These are phyloP conservation scores for Talaromyces liani DNA, from an alignment of 495 filamentous ascomycete species.

Conservation along the genomic window DNA sequence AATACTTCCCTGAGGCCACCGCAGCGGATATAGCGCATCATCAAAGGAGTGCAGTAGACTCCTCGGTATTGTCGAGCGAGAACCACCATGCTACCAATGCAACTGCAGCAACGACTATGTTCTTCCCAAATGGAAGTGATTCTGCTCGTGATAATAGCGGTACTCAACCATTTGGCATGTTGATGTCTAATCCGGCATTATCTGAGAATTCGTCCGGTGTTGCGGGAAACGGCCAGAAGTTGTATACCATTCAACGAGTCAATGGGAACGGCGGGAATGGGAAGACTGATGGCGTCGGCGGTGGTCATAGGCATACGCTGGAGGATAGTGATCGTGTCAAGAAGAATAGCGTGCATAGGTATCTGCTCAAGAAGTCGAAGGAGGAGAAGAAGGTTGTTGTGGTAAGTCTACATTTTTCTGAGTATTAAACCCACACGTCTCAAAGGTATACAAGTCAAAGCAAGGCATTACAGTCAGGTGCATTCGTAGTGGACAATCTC, in stretches of 20 bases:
- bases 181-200: constrained; percentile 27
- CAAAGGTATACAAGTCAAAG: background rate
- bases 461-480: background rate
- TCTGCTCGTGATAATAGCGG: background rate
- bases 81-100: background rate
- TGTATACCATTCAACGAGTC: constrained; percentile 68
- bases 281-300: constrained; percentile 58
- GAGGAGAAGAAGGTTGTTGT: constrained; percentile 55
- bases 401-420: constrained; percentile 43
- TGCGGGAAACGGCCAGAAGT: constrained; percentile 43
- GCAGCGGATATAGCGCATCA: constrained; percentile 10
- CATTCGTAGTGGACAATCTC: background rate
- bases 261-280: constrained; percentile 73
- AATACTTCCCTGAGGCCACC: constrained; percentile 60
- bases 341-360: constrained; percentile 71
- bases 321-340: constrained; percentile 79
- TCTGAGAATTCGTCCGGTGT: constrained; percentile 37
- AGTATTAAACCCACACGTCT: too few relatives aligned
- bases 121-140: background rate
- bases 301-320: constrained; percentile 66
- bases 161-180: constrained; percentile 29
- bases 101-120: background rate
- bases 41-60: background rate
- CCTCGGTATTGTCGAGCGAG: background rate
- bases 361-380: constrained; percentile 57